Conservation (phyloP, 2,329 filamentous ascomycete genomes). For the Diplocarpon rosae region DNA sequence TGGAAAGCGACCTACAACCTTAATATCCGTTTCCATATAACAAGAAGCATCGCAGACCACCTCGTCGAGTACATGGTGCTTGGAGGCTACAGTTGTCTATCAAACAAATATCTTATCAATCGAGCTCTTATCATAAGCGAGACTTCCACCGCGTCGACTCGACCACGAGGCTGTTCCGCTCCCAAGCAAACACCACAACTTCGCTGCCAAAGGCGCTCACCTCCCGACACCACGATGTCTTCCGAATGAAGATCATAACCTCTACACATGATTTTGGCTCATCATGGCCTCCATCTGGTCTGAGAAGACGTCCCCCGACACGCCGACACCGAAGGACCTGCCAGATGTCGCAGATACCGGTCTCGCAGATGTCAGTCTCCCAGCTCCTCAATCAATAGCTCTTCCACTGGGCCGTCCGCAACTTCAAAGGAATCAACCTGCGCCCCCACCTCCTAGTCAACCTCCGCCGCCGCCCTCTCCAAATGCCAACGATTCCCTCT, state of each 20-base stretch:
- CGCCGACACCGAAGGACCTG: constrained; percentile 15
- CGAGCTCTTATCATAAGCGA: constrained; percentile 8
- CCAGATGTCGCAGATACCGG: constrained; percentile 35
- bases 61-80: no score
- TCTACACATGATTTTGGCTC: neutral
- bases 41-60: no score
- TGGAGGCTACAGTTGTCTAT: no score
- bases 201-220: neutral
- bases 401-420: constrained; percentile 23
- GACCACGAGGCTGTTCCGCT: constrained; percentile 1
- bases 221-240: neutral
- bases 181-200: no score
- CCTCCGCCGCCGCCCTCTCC: constrained; percentile 25
- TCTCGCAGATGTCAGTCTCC: constrained; percentile 28
- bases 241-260: neutral
- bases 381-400: constrained; percentile 14
- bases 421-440: constrained; percentile 30
- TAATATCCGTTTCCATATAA: no score
- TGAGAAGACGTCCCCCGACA: constrained; percentile 9
- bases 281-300: constrained; percentile 25
- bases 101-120: neutral
- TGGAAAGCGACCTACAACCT: no score
- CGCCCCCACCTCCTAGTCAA: constrained; percentile 28
- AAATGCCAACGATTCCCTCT: constrained; percentile 56
- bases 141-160: constrained; percentile 2